Evolutionary conservation across 768 basidiomycete genomes (phyloP).

Genomic region (Leccinum rimulosum): DNA sequence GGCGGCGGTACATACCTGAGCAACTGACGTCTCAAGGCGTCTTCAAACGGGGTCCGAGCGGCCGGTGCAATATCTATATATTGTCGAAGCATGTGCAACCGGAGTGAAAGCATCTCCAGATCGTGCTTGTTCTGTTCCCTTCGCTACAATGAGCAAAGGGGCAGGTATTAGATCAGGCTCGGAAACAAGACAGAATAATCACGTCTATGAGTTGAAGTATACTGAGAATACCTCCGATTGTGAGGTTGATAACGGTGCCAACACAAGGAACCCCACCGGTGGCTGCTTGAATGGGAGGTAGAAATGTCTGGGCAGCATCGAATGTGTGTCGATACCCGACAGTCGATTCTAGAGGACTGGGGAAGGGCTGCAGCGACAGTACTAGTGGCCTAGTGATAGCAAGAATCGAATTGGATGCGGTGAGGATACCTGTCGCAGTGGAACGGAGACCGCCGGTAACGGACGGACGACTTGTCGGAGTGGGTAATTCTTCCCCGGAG

Average conservation of each 20-base stretch:
- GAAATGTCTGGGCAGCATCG: conserved; percentile 1
- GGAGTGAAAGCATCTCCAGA: not conserved
- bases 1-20: not conserved
- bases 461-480: not conserved
- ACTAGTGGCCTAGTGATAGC: not conserved
- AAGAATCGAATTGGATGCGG: not conserved
- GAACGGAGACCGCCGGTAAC: not conserved
- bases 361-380: too few species aligned
- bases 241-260: conserved; percentile 1
- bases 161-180: not conserved
- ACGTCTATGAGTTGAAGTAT: conserved; percentile 8
- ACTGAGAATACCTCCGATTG: not conserved
- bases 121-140: conserved; percentile 9
- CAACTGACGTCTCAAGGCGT: not conserved
- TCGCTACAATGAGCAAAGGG: not conserved
- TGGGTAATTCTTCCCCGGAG: too few species aligned
- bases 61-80: not conserved
- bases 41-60: not conserved
- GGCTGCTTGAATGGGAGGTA: conserved; percentile 1
- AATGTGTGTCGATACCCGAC: not conserved
- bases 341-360: not conserved
- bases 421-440: not conserved
- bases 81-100: not conserved
- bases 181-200: not conserved
- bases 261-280: not conserved